Conservation (phyloP, 1,284 basidiomycete species). For the Fomitopsis schrenkii region DNA sequence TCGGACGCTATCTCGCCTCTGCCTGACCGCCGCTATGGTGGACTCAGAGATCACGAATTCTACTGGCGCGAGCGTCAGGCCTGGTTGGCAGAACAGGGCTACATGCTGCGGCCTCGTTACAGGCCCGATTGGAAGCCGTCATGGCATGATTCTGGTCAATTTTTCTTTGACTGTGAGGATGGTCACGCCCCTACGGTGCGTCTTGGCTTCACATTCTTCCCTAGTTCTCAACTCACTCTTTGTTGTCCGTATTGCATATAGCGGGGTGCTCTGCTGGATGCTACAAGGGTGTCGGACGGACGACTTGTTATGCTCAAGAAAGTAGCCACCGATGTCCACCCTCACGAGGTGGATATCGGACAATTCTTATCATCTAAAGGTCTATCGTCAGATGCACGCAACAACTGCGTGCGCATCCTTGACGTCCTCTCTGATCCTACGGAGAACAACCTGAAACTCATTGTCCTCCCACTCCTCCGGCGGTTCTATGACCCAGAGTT, state of each 20-base stretch:
- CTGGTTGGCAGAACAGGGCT: neutral
- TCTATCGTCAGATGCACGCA: conserved; percentile 7
- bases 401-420: conserved; percentile 16
- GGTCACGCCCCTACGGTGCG: conserved; percentile 1
- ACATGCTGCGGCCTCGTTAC: conserved; percentile 5
- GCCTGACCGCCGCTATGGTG: neutral
- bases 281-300: conserved; percentile 20
- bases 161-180: neutral
- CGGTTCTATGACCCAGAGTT: conserved; percentile 12
- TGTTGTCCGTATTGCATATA: too few species aligned
- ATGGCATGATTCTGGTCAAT: conserved; percentile 5
- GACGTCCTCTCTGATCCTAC: conserved; percentile 12
- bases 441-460: conserved; percentile 3
- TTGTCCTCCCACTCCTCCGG: conserved; percentile 21
- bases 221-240: neutral
- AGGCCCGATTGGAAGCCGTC: conserved; percentile 7
- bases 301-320: conserved; percentile 21
- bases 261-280: conserved; percentile 18
- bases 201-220: neutral
- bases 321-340: conserved; percentile 6
- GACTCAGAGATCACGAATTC: neutral
- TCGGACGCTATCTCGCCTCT: neutral
- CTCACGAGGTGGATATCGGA: conserved; percentile 14
- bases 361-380: conserved; percentile 4
- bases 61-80: conserved; percentile 1